A percentile compares a stretch with the other conserved stretches of the same genome.
phyloP scores from a whole-genome alignment of 164 flowering plant genomes.

The Stephania yunnanensis region DNA sequence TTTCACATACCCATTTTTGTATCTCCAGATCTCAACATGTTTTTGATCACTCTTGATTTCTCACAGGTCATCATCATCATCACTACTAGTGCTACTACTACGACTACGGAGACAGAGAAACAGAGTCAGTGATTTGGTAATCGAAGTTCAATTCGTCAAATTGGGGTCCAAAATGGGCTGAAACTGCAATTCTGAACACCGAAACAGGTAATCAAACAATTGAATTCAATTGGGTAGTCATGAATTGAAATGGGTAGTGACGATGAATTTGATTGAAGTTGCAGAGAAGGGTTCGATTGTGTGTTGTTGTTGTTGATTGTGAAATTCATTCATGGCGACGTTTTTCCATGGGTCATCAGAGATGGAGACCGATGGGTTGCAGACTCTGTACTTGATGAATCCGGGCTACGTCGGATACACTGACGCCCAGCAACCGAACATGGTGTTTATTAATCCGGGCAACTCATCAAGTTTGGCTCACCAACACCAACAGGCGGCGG shows the following conservation, averaged over 20 bases:
- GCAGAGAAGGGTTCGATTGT: not conserved
- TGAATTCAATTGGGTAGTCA: not conserved
- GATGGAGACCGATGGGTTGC: slow-evolving; percentile 72
- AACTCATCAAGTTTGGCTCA: too few relatives aligned
- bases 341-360: slow-evolving; percentile 78
- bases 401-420: slow-evolving; percentile 66
- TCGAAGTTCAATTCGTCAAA: not conserved
- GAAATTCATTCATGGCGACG: slow-evolving; percentile 43
- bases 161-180: slow-evolving; percentile 21
- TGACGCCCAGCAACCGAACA: slow-evolving; percentile 40
- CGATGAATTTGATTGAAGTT: not conserved
- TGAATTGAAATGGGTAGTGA: not conserved
- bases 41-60: slow-evolving; percentile 12
- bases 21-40: not conserved
- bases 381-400: slow-evolving; percentile 89
- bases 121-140: not conserved
- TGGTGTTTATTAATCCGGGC: slow-evolving; percentile 48
- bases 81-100: too few relatives aligned
- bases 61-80: slow-evolving; percentile 21
- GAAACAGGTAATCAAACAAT: not conserved
- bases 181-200: not conserved
- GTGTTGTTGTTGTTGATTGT: slow-evolving; percentile 20
- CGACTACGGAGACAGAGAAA: too few relatives aligned
- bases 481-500: too few relatives aligned
- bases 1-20: too few relatives aligned